Base-by-base conservation (phyloP, 768 basidiomycete species). In the Podaxis pistillaris region DNA sequence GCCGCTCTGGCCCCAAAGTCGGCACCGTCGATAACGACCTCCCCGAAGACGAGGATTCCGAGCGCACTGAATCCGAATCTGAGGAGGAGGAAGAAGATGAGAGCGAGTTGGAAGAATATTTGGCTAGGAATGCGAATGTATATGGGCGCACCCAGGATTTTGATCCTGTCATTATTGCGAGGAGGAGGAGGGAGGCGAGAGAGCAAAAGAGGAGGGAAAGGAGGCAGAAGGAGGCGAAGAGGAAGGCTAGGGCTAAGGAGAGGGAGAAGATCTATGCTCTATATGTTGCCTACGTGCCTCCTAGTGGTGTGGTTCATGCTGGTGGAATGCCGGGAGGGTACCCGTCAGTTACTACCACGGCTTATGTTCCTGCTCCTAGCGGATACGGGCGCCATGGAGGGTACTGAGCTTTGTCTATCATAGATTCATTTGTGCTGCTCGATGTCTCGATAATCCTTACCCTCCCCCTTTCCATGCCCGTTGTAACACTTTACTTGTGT, bases 141-240 rank as follows among this genome's bases (percentile, higher is more conserved):
- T 59, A 59, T 26, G 47, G 58, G 4, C 58, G 37, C 11, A 12
- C 52, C 8, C 41, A 44, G 26, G 60, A 37, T 15, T 46, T 47
- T 12, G 60, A 62, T 38, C 53, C 52, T 19, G 53, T 47, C 74
- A 81, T 22, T 81, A 81, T 61, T 81, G 78, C 54, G 84, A 87
- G 68, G 79, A 78, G 62, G 81, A 81, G 64, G 82, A 80, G 2
- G 72, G 79, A 82, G 65, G 82, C 83, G 65, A 80, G 78, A 64
- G 87, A 81, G 1, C 89, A 90, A 69, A 85, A 81, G 72, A 87
- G 78, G 73, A 79, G 81, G 66, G 83, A 82, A 65, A 79, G 79
- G 66, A 86, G 79, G 75, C 88, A 90, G 70, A 89, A 82, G 80
- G 88, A 84, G 70, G 75, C 80, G 52, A 82, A 81, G 69, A 81